These are phyloP conservation scores for Citrus hindsii DNA, from an alignment of 345 rosid genomes.

Conservation along the genomic window DNA sequence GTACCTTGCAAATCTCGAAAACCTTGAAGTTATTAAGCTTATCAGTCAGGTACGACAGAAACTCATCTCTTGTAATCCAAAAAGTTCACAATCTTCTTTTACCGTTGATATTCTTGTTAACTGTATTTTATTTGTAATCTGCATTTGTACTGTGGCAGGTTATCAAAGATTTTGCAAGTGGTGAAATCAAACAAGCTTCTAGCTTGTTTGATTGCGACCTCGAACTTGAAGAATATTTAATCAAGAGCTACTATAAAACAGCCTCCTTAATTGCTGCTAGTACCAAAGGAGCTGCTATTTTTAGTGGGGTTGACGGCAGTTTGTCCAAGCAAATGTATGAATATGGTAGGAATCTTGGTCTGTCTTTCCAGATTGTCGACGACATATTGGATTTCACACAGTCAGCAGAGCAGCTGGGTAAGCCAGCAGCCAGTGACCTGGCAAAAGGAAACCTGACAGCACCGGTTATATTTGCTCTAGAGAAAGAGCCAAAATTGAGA, in stretches of 20 bases:
- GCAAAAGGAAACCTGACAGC: slow-evolving; percentile 91
- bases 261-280: slow-evolving; percentile 94
- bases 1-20: slow-evolving; percentile 95
- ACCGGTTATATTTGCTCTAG: slow-evolving; percentile 77
- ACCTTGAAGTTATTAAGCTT: slow-evolving; percentile 89
- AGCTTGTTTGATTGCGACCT: slow-evolving; percentile 85
- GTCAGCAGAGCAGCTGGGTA: slow-evolving; percentile 89
- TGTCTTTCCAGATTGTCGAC: slow-evolving; percentile 90
- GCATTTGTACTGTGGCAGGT: slow-evolving; percentile 43
- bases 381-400: slow-evolving; percentile 94
- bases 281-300: slow-evolving; percentile 88
- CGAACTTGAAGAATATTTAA: slow-evolving; percentile 74
- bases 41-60: slow-evolving; percentile 70
- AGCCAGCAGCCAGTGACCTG: slow-evolving; percentile 84
- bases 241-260: slow-evolving; percentile 92
- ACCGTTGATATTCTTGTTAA: neutral
- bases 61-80: neutral
- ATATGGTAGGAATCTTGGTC: slow-evolving; percentile 84
- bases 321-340: slow-evolving; percentile 64
- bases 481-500: slow-evolving; percentile 72
- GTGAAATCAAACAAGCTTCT: slow-evolving; percentile 97
- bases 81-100: neutral
- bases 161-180: slow-evolving; percentile 96
- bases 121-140: neutral
- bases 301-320: slow-evolving; percentile 60